A percentile compares a stretch with the other conserved stretches of the same genome.
phyloP scores from a whole-genome alignment of 2,329 filamentous ascomycete species.

The Coniochaeta prunicola region DNA sequence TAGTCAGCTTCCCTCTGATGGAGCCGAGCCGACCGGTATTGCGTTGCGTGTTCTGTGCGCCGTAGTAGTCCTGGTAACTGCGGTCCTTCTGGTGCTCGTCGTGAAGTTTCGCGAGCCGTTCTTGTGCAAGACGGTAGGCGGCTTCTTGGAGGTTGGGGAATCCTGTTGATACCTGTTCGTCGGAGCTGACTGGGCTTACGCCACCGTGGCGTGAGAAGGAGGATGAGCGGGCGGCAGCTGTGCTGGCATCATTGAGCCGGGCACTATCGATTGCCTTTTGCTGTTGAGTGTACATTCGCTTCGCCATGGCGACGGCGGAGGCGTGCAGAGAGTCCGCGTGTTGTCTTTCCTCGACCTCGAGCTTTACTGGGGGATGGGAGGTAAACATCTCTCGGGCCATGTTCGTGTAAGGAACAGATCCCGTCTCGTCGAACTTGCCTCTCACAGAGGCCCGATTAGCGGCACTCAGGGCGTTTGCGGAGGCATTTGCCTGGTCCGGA shows the following conservation, averaged over 20 bases:
- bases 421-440: constrained; percentile 44
- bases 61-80: constrained; percentile 72
- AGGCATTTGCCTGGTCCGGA: constrained; percentile 52
- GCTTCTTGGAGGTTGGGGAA: constrained; percentile 70
- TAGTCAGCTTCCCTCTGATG: constrained; percentile 43
- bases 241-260: constrained; percentile 21
- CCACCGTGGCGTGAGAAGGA: constrained; percentile 11
- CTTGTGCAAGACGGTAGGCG: constrained; percentile 78
- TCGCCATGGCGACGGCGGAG: constrained; percentile 84
- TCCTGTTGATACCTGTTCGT: constrained; percentile 33
- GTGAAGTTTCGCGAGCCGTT: constrained; percentile 74
- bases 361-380: constrained; percentile 62
- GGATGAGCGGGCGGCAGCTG: constrained; percentile 18
- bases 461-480: constrained; percentile 63
- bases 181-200: constrained; percentile 17
- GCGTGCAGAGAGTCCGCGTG: constrained; percentile 68
- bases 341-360: constrained; percentile 67
- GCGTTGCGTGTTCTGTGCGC: constrained; percentile 33
- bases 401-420: constrained; percentile 60
- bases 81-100: constrained; percentile 57
- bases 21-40: constrained; percentile 35
- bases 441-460: constrained; percentile 50
- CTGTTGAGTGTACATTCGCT: constrained; percentile 71
- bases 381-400: constrained; percentile 72
- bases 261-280: constrained; percentile 51